Evolutionary conservation across 2,329 filamentous ascomycete species (phyloP), one percentile per base, ranked within the genome.

Genomic region (Colletotrichum ledebouriae): DNA sequence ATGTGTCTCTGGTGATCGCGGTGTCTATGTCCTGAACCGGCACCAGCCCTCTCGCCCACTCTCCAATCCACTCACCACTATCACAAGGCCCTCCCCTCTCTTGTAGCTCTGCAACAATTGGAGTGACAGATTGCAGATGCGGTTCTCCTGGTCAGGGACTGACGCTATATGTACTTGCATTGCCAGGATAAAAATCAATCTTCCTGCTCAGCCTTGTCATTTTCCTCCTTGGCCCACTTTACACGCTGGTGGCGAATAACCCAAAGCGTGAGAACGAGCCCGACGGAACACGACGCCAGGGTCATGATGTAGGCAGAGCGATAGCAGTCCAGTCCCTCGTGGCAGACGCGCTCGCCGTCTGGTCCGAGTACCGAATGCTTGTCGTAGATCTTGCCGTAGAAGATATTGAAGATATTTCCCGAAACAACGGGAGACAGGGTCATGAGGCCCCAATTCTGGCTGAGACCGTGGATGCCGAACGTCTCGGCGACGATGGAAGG

Each of bases 381-480:
- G 77, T 99, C 96, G 73, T 94, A 97, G 0, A 97, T 89, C 15
- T 78, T 81, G 56, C 96, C 96, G 77, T 98, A 99, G 66, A 96
- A 89, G 1, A 98, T 81, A 76, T 98, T 99, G 85, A 97, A 98
- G 22, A 97, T 79, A 74, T 98, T 97, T 57, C 94, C 94, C 9
- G 91, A 94, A 33, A 97, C 80, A 3, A 97, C 93, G 0, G 95
- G 94, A 3, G 93, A 91, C 55, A 98, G 83, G 0, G 94, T 98
- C 90, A 99, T 97, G 73, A 92, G 91, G 13, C 96, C 96, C 95
- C 96, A 99, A 76, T 98, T 99, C 76, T 97, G 93, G 63, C 92
- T 94, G 53, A 99, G 84, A 1, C 94, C 95, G 69, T 91, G 87
- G 29, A 98, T 92, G 7, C 96, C 96, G 77, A 99, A 99, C 0